Evolutionary conservation across 495 filamentous ascomycete genomes (phyloP), one percentile per base, ranked within the genome.

Genomic region (Xeromyces bisporus): DNA sequence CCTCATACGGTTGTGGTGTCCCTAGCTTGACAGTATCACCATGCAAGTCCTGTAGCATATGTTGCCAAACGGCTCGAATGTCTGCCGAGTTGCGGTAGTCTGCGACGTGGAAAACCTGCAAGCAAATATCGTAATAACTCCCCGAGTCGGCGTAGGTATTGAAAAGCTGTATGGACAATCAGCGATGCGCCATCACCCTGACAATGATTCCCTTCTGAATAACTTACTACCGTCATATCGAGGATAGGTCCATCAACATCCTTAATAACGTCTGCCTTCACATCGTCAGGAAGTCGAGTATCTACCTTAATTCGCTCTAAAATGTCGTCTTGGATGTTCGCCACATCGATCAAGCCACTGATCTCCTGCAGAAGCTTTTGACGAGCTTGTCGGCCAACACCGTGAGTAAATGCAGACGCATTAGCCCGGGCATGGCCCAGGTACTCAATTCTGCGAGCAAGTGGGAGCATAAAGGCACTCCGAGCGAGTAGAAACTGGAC

Each of bases 301-400:
- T 96, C 87, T 21, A 64, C 66, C 47, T 67, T 76, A 26, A 99
- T 49, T 25, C 79, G 66, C 53, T 86, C 78, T 28, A 96, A 58
- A 16, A 96, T 50, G 40, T 96, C 89, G 43, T 92, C 81, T 52
- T 99, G 89, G 37, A 99, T 82, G 41, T 85, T 86, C 12, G 87
- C 87, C 17, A 96, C 69, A 40, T 96, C 91, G 16, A 99, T 71
- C 7, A 93, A 66, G 40, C 85, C 85, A 6, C 76, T 73, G 14
- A 93, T 73, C 31, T 84, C 73, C 35, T 87, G 77, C 18, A 83
- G 62, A 16, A 96, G 64, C 15, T 77, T 59, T 43, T 89, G 83
- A 34, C 81, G 73, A 24, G 69, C 62, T 41, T 83, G 78, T 16
- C 83, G 68, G 33, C 72, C 64, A 40, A 85, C 57, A 20, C 83